Evolutionary conservation across 345 rosid genomes (phyloP), one percentile per base, ranked within the genome.

Genomic region (Bretschneidera sinensis): DNA sequence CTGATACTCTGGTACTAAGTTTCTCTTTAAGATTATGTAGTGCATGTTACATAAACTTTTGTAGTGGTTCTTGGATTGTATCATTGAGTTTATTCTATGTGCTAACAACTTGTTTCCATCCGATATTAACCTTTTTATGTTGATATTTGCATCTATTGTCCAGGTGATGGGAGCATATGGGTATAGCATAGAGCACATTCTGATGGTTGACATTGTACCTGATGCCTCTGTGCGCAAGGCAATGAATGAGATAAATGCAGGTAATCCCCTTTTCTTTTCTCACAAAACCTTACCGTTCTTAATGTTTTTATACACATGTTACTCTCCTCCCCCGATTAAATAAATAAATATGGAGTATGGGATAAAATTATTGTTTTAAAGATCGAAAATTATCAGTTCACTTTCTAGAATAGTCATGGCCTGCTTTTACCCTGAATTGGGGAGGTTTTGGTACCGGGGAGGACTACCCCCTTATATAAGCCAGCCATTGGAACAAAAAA

Each of bases 221-320:
- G 99, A 95, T 72, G 54, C 85, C 11, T 70, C 96, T 56, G 98
- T 95, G 19, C 95, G 97, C 62, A 82, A 67, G 77, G 98, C 99
- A 17, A 91, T 95, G 99, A 95, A 95, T 43, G 99, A 95, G 80
- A 95, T 95, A 63, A 95, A 95, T 74, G 99, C 99, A 69, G 97
- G 99, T 94, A 74, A 64, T 33, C 17, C 15, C 14, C 8, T 51
- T 9, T 31, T 50, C 35, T n/a, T n/a, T n/a, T n/a, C n/a, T n/a
- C n/a, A n/a, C 15, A 39, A 4, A 5, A 39, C 1, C 45, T 39
- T 13, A 4, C 9, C 2, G 15, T 39, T 39, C 15, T 1, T 14
- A 7, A 14, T 39, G 11, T 13, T 4, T 18, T 20, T 0, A 43
- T 43, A 45, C n/a, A 45, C 5, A 45, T 45, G n/a, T 48, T 9